Evolutionary conservation across 2,329 filamentous ascomycete genomes (phyloP).

Genomic region (Colletotrichum costaricense): DNA sequence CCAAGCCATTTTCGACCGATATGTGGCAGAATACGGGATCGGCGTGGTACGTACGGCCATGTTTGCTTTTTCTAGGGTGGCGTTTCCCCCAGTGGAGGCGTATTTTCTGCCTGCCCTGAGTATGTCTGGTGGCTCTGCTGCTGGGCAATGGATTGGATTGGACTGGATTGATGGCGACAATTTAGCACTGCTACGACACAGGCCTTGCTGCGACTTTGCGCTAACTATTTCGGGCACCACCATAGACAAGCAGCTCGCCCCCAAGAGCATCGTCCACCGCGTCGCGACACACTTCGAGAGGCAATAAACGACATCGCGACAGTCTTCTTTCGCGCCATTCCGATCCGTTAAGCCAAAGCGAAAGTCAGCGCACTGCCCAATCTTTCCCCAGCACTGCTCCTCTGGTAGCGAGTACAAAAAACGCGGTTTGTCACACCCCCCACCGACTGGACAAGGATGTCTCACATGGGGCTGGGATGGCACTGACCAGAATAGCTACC

Average conservation of each 20-base stretch:
- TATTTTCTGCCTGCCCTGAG: conserved; percentile 13
- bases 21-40: conserved; percentile 52
- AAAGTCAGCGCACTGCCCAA: neutral
- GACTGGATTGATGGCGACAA: conserved; percentile 9
- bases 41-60: conserved; percentile 49
- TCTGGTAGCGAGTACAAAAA: neutral
- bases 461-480: conserved; percentile 19
- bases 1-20: conserved; percentile 52
- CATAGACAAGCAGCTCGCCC: conserved; percentile 35
- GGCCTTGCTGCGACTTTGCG: conserved; percentile 17
- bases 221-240: conserved; percentile 26
- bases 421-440: conserved; percentile 24
- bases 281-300: neutral
- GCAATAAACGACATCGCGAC: neutral
- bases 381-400: conserved; percentile 16
- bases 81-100: conserved; percentile 17
- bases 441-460: conserved; percentile 7
- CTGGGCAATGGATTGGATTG: conserved; percentile 13
- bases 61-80: conserved; percentile 32
- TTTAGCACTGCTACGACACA: conserved; percentile 31
- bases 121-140: conserved; percentile 23
- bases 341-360: neutral
- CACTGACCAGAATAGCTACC: conserved; percentile 33
- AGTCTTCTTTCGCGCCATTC: neutral
- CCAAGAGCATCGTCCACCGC: conserved; percentile 11